Evolutionary conservation across 352 stramenopile genomes (phyloP), one percentile per base, ranked within the genome.

Genomic region (Globisporangium megalacanthum): DNA sequence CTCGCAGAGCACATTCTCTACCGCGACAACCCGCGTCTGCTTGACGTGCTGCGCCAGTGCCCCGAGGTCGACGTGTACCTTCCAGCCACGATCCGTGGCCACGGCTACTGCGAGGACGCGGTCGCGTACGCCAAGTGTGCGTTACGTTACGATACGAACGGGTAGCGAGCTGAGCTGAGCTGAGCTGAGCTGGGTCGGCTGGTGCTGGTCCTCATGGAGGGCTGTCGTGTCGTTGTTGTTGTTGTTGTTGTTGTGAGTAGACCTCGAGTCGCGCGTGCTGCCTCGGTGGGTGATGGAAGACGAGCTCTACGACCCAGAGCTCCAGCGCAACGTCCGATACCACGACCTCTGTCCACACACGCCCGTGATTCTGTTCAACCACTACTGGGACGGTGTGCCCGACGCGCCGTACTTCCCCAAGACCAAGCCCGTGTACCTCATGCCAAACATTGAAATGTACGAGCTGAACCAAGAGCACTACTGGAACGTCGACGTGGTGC

Each of bases 71-170:
- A 88, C 42, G 69, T 90, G 49, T 90, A 80, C 66, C 51, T 84
- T 20, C 75, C 79, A 0, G 25, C 25, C 25, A 29, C 25, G 25
- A 29, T 29, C 25, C 75, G 77, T 13, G 63, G 56, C 14, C 69
- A 80, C 44, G 77, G 79, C 35, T 90, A 90, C 64, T 90, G 79
- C 62, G 79, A 90, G 47, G 79, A 90, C 50, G 70, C 68, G 6
- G 66, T 73, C 25, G 79, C 70, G 7, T 90, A 88, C 54, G 66
- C 77, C 6, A 85, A 87, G 42, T 85, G 75, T 87, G 68, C 15
- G 71, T 62, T 6, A 53, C 25, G 13, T 54, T 22, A 17, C 29
- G 25, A 29, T 29, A 29, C 25, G 25, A 29, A 29, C 25, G 25
- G 25, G 25, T 29, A 29, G 25, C 25, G 25, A 29, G 25, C 25